These are phyloP conservation scores for Nephelium lappaceum DNA, from an alignment of 345 rosid genomes.

Conservation along the genomic window DNA sequence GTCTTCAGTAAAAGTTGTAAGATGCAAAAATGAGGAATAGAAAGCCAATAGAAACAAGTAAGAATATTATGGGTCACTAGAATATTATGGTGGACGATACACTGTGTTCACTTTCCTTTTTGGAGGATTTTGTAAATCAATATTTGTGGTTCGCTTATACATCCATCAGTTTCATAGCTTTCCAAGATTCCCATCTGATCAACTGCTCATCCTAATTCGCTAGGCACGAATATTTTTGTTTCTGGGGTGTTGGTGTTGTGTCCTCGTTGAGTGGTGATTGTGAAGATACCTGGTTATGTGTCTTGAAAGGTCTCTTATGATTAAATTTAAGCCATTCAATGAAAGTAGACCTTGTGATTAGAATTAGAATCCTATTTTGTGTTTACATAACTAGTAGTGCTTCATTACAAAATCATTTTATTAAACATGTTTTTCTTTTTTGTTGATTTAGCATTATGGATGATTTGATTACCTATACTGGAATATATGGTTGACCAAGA, in stretches of 20 bases:
- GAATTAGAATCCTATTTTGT: slow-evolving; percentile 6
- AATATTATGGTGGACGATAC: slow-evolving; percentile 4
- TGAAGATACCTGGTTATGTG: neutral
- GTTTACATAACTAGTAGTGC: neutral
- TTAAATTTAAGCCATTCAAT: neutral
- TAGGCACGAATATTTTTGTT: slow-evolving; percentile 18
- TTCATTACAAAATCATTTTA: neutral
- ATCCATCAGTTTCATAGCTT: slow-evolving; percentile 22
- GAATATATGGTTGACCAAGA: slow-evolving; percentile 6
- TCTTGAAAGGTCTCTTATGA: neutral
- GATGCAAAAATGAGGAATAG: neutral
- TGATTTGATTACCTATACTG: neutral
- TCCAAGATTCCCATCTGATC: slow-evolving; percentile 17
- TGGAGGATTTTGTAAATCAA: slow-evolving; percentile 6
- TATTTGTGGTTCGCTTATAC: slow-evolving; percentile 3
- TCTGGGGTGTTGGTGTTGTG: neutral
- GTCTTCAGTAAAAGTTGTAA: neutral
- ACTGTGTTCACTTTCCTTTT: slow-evolving; percentile 5
- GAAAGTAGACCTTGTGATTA: slow-evolving; percentile 7
- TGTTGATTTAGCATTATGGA: neutral
- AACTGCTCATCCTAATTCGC: slow-evolving; percentile 2
- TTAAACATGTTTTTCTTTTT: neutral
- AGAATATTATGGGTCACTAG: slow-evolving; percentile 5
- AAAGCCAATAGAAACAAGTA: slow-evolving; percentile 2
- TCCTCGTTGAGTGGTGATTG: neutral